These are phyloP conservation scores for Botryotinia convoluta DNA, from an alignment of 2,329 filamentous ascomycete species.

Conservation along the genomic window DNA sequence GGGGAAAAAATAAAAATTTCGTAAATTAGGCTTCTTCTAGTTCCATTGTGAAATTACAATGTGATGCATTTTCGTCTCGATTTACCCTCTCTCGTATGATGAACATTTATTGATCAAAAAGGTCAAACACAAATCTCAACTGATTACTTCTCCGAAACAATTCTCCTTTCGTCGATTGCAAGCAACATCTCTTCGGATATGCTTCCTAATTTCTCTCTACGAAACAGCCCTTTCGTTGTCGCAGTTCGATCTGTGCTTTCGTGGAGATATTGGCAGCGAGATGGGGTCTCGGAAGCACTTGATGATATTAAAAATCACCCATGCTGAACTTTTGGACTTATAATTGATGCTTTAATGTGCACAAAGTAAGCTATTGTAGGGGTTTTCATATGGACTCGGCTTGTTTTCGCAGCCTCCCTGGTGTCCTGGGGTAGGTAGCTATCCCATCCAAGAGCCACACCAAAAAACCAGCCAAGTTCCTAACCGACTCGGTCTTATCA, in stretches of 20 bases:
- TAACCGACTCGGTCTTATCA: rapidly evolving
- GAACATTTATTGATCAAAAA: not conserved
- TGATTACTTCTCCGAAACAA: not conserved
- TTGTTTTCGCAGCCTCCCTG: too few relatives aligned
- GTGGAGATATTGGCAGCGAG: too few relatives aligned
- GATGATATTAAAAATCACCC: too few relatives aligned
- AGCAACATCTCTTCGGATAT: too few relatives aligned
- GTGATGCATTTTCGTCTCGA: not conserved
- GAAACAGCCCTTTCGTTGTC: too few relatives aligned
- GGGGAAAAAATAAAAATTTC: not conserved
- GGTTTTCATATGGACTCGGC: too few relatives aligned
- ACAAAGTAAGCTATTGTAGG: not conserved
- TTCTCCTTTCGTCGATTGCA: not conserved
- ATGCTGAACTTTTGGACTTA: too few relatives aligned
- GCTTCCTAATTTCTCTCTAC: too few relatives aligned
- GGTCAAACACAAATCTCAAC: not conserved
- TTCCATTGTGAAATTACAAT: not conserved
- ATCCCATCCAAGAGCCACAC: not conserved
- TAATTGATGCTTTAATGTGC: too few relatives aligned
- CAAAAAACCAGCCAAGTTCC: not conserved
- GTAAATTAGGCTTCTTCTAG: not conserved
- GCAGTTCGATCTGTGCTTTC: too few relatives aligned
- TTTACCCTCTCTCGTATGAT: not conserved
- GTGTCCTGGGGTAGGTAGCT: not conserved
- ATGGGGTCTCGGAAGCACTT: too few relatives aligned